Percentiles rank a stretch among this genome's conserved stretches.
Evolutionary conservation across 2,329 filamentous ascomycete genomes (phyloP).

Genomic region (Sphaerostilbella broomeana): DNA sequence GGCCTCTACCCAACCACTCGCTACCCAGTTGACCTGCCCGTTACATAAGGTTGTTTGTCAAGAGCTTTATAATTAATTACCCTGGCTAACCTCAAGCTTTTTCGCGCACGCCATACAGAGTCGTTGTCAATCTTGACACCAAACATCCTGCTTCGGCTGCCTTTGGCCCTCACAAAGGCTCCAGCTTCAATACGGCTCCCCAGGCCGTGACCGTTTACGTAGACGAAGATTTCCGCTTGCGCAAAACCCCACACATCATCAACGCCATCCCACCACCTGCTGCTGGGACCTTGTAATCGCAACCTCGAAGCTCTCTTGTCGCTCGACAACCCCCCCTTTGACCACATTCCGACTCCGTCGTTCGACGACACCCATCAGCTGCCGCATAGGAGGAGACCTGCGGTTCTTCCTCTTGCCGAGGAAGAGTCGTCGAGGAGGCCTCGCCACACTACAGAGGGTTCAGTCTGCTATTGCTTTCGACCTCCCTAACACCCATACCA

Average conservation of each 20-base stretch:
- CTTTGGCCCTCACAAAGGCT: constrained; percentile 66
- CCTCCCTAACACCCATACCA: constrained; percentile 81
- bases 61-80: too few relatives aligned
- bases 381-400: constrained; percentile 99
- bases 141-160: constrained; percentile 39
- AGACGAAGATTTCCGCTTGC: constrained; percentile 64
- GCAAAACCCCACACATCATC: constrained; percentile 59
- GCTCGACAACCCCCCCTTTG: constrained; percentile 43
- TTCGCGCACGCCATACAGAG: too few relatives aligned
- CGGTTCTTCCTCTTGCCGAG: constrained; percentile 99
- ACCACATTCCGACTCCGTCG: constrained; percentile 42
- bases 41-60: too few relatives aligned
- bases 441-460: constrained; percentile 85
- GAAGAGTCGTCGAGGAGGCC: constrained; percentile 99
- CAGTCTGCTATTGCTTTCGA: constrained; percentile 89
- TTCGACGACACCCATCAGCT: constrained; percentile 69
- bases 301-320: constrained; percentile 44
- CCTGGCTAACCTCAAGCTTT: too few relatives aligned
- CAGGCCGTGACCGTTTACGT: constrained; percentile 56
- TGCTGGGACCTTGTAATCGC: constrained; percentile 41
- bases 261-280: constrained; percentile 56
- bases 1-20: too few relatives aligned
- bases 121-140: too few relatives aligned
- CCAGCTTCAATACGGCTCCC: constrained; percentile 52
- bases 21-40: too few relatives aligned